Evolutionary conservation across 441 rosid species (phyloP), one percentile per base, ranked within the genome.

Genomic region (Bruguiera hainesii): DNA sequence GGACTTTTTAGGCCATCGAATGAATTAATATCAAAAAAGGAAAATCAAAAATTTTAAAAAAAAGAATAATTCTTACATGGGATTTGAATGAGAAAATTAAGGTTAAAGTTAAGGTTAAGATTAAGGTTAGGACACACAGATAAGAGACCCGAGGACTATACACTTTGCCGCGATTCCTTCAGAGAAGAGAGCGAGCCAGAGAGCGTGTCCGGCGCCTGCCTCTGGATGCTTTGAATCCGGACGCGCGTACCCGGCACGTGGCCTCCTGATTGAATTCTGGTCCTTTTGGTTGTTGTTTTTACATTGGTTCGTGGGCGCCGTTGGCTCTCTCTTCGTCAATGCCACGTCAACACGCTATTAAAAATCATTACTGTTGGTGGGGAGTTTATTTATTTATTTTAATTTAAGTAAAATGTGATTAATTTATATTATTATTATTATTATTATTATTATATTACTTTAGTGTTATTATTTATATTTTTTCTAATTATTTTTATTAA

Each of bases 181-280:
- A 33, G 37, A 33, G 7, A 33, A 33, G 37, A 33, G 48, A 5
- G 28, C 5, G 65, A 18, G 53, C 50, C 60, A 52, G 59, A 8
- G 91, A 81, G 91, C 91, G 91, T 87, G 93, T 76, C 63, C n/a
- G 61, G 76, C 83, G 80, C 72, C 61, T 29, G 76, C 63, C 39
- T 11, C 58, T 19, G 61, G 52, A 61, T 75, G 78, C 75, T 67
- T n/a, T 64, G 81, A 67, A 68, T 37, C 56, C 30, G 15, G 71
- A 69, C 79, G 75, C 69, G 70, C 75, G 73, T 75, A 69, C 59
- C 16, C 10, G 37, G 61, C 89, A 78, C 83, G 84, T 78, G 87
- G 71, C 66, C 75, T 48, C 42, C 56, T 16, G 10, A 37, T 37
- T 37, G 4, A 16, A 42, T 3, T 42, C 48, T 37, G 15, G 46